A percentile compares a stretch with the other conserved stretches of the same genome.
Evolutionary conservation across 176 grass and related monocot species (phyloP).

Genomic region (Avena sativa): DNA sequence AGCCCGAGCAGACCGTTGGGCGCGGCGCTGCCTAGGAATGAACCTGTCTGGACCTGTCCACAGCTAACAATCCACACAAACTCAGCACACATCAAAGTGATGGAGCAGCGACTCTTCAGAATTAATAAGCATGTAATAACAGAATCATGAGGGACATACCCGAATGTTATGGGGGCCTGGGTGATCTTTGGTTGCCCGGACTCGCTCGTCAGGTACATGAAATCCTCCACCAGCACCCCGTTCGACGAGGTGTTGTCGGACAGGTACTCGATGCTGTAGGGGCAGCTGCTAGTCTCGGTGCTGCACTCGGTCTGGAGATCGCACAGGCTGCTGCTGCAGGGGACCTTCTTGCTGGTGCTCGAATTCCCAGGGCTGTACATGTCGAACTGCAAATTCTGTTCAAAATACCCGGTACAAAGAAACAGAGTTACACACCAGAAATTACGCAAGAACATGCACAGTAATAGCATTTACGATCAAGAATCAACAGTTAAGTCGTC

Average conservation of each 20-base stretch:
- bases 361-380: slow-evolving; percentile 68
- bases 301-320: slow-evolving; percentile 49
- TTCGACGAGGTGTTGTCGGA: slow-evolving; percentile 82
- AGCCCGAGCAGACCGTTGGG: slow-evolving; percentile 91
- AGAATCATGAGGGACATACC: slow-evolving; percentile 54
- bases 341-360: slow-evolving; percentile 66
- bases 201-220: slow-evolving; percentile 70
- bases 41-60: slow-evolving; percentile 76
- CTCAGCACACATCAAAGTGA: slow-evolving; percentile 5
- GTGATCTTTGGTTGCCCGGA: slow-evolving; percentile 45
- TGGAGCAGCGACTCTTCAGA: too few relatives aligned
- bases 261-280: slow-evolving; percentile 66
- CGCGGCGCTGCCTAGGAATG: slow-evolving; percentile 70
- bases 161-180: slow-evolving; percentile 75
- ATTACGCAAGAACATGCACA: background rate
- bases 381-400: slow-evolving; percentile 60
- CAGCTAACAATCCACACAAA: slow-evolving; percentile 67
- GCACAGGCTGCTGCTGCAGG: slow-evolving; percentile 75
- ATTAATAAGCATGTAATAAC: background rate
- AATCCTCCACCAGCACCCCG: slow-evolving; percentile 82
- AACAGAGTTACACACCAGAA: background rate
- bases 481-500: background rate
- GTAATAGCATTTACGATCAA: background rate
- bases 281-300: slow-evolving; percentile 60
- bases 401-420: background rate